Evolutionary conservation across 768 basidiomycete species (phyloP), one percentile per base, ranked within the genome.

Genomic region (Infundibulicybe gibba): DNA sequence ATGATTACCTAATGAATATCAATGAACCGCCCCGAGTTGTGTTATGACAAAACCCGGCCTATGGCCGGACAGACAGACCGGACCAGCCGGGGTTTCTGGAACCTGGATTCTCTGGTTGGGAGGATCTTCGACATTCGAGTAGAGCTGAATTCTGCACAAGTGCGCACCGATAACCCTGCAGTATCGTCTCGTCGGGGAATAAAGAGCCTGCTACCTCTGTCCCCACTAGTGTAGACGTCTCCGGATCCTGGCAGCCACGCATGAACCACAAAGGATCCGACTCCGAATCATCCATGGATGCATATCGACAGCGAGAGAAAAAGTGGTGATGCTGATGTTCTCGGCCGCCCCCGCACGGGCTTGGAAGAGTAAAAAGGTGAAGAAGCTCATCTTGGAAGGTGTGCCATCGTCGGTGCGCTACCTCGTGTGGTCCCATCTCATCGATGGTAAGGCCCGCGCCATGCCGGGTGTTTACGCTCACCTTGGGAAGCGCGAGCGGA

Each of bases 391-490:
- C 21, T 65, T 83, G 38, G 87, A 90, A n/a, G 81, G 82, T 34
- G 86, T 94, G 0, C 91, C 91, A 0, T 81, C 86, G 9, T 88
- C 85, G 10, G 88, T 94, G 19, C 75, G 91, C 9, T 92, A 90
- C 53, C 77, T 84, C 13, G 90, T 92, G 3, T 94, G 91, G 91
- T 80, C 81, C 14, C 82, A 85, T 59, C 63, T 93, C 10, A 85
- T 83, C 5, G 86, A 92, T 58, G 85, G 84, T 53, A 87, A 85
- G 58, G 83, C 79, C 9, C 78, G 82, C 43, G 73, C 75, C 40
- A 78, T 89, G 41, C 75, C 83, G 1, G 82, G 83, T 2, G 74
- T 91, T n/a, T 92, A 91, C 63, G 51, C 68, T 13, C 80, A 82
- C 49, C 61, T 90, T 10, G 72, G 71, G n/a, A 69, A 75, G 52